These are phyloP conservation scores for Alloascoidea hylecoeti DNA, from an alignment of 805 yeast species.

Conservation along the genomic window DNA sequence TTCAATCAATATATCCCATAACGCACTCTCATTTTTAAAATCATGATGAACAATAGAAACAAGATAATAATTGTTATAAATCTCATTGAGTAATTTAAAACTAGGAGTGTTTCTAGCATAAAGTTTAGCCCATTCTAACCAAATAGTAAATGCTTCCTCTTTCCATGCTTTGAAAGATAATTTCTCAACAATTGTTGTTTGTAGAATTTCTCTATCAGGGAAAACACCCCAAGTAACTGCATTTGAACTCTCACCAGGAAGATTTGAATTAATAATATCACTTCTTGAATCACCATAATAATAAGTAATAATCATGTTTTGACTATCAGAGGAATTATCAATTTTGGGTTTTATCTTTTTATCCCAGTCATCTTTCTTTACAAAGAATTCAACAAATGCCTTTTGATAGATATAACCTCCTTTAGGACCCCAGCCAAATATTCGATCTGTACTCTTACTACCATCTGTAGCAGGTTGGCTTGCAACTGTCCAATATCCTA, in stretches of 20 bases:
- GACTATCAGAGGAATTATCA: constrained; percentile 17
- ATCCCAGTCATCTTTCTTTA: constrained; percentile 64
- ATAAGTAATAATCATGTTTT: constrained; percentile 55
- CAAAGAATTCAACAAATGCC: constrained; percentile 82
- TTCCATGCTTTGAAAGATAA: constrained; percentile 94
- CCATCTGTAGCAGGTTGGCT: constrained; percentile 94
- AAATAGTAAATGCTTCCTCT: constrained; percentile 85
- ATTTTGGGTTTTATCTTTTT: constrained; percentile 36
- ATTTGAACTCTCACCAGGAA: constrained; percentile 38
- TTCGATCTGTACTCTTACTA: constrained; percentile 61
- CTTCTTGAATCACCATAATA: constrained; percentile 50
- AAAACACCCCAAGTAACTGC: constrained; percentile 98
- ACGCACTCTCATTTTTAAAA: constrained; percentile 51
- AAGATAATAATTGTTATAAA: constrained; percentile 52
- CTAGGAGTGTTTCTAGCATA: constrained; percentile 42
- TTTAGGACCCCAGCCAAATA: constrained; percentile 96
- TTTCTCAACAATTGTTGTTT: constrained; percentile 83
- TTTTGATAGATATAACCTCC: constrained; percentile 86
- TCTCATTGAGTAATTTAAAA: constrained; percentile 43
- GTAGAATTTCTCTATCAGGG: constrained; percentile 79
- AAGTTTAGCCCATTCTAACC: constrained; percentile 85
- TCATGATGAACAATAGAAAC: constrained; percentile 87
- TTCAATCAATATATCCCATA: constrained; percentile 52
- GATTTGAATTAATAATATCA: constrained; percentile 36
- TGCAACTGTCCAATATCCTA: constrained; percentile 74